Base-by-base conservation (phyloP, 441 rosid genomes). In the Biscutella laevigata region DNA sequence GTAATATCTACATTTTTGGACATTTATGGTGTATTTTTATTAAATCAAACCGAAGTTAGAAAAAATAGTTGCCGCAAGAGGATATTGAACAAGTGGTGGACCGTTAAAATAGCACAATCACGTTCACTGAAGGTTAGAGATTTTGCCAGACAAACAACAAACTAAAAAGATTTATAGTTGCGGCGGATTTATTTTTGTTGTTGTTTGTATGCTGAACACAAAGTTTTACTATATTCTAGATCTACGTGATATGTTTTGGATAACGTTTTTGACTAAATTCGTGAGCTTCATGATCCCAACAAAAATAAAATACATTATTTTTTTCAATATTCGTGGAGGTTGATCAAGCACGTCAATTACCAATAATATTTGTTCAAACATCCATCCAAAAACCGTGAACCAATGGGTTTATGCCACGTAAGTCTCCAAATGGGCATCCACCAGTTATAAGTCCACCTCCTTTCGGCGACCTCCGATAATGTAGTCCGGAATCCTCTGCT, bases 381-480 rank as follows among this genome's bases (percentile, higher is more conserved):
- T n/a, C n/a, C n/a, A n/a, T n/a, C n/a, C 34, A 32, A 48, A 32
- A 7, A 10, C 61, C 66, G 61, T 66, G 71, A 67, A 55, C 75
- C 82, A 29, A 52, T 64, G 10, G 1, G 4, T 58, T 44, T 11
- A 17, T 40, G 65, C 64, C 78, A 52, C 33, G 73, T 68, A 54
- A 40, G 34, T 39, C 0, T 38, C 8, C 28, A 45, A 25, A 47
- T 55, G 51, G 44, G 47, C n/a, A n/a, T n/a, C 44, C 68, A 20
- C 56, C 32, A 9, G 11, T 13, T 39, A n/a, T 0, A 52, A 40
- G 26, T 4, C 27, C 61, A 10, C 14, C 42, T 9, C 41, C 61
- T 62, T 62, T 53, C 41, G 67, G 55, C 54, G 46, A 50, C 69
- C 29, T 50, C 53, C 12, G 14, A 6, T 4, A 17, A 46, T 60